phyloP scores from a whole-genome alignment of 2,329 filamentous ascomycete genomes.

The Elsinoe ampelina region DNA sequence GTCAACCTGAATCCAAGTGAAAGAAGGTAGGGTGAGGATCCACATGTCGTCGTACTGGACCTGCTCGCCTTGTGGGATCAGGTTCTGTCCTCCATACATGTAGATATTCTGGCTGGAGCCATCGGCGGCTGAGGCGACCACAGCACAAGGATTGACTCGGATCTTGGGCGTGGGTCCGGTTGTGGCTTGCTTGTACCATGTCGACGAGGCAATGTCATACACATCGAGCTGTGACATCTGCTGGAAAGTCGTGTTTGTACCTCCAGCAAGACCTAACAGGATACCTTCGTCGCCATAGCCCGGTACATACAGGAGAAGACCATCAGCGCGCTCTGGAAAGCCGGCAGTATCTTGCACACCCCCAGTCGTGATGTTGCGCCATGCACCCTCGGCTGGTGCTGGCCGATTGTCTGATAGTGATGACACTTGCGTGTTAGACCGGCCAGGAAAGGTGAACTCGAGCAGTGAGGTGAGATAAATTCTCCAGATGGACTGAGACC shows the following conservation, averaged over 20 bases:
- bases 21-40: slow-evolving; percentile 70
- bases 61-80: slow-evolving; percentile 52
- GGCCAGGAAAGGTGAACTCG: slow-evolving; percentile 67
- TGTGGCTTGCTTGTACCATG: slow-evolving; percentile 68
- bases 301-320: slow-evolving; percentile 63
- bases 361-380: slow-evolving; percentile 64
- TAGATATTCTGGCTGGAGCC: slow-evolving; percentile 70
- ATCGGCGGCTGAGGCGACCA: slow-evolving; percentile 58
- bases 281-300: slow-evolving; percentile 68
- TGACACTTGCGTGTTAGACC: slow-evolving; percentile 53
- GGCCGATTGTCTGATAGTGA: slow-evolving; percentile 44
- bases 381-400: slow-evolving; percentile 54
- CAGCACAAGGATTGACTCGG: slow-evolving; percentile 59
- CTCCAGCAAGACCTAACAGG: slow-evolving; percentile 68
- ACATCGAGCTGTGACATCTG: slow-evolving; percentile 67
- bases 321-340: slow-evolving; percentile 67
- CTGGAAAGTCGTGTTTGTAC: slow-evolving; percentile 57
- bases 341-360: slow-evolving; percentile 56
- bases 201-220: slow-evolving; percentile 62
- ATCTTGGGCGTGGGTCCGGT: slow-evolving; percentile 49
- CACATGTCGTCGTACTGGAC: slow-evolving; percentile 63
- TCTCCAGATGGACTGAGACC: slow-evolving; percentile 55
- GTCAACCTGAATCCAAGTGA: slow-evolving; percentile 66
- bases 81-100: slow-evolving; percentile 67
- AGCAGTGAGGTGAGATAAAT: slow-evolving; percentile 66